Evolutionary conservation across 805 yeast species (phyloP), one percentile per base, ranked within the genome.

Genomic region (Candida broadrunensis): DNA sequence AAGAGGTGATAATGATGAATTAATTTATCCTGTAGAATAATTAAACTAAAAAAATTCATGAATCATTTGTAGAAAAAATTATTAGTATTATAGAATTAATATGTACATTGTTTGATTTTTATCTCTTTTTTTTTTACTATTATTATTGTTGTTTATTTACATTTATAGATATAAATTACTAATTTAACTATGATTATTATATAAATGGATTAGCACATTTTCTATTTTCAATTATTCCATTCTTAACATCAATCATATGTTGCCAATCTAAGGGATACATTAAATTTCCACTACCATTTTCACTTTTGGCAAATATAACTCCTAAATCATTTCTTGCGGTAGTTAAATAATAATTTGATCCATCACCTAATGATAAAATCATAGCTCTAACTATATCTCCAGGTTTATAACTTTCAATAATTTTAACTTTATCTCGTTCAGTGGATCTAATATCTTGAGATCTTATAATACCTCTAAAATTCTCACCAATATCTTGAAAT

Each of bases 211-310:
- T 89, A 2, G 99, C 99, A 65, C 96, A 88, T 61, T 93, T 93
- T 44, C 99, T 75, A 50, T 71, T 70, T 53, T 89, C 97, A 11
- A 79, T 62, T 8, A 73, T 76, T 1, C 97, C 97, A 2, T 90
- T 80, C 19, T 63, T 67, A 2, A 88, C 82, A 46, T 86, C 80
- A 24, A 84, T 74, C 98, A 95, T 93, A 11, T 88, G 85, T 63
- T 88, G 90, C 97, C 98, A 93, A 63, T 93, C 98, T 33, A 88
- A 64, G 2, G 99, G 95, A 51, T 82, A 84, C 88, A 93, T 80
- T 41, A 81, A 63, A 27, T 78, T 81, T 2, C 96, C 96, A 9
- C 75, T 69, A 3, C 81, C 80, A 14, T 82, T 83, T 46, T 75
- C 78, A 33, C 83, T 76, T 45, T 75, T 80, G 4, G 98, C 97